Evolutionary conservation across 225 moss, liverwort and hornwort species (phyloP), one percentile per base, ranked within the genome.

Genomic region (Bryum argenteum): DNA sequence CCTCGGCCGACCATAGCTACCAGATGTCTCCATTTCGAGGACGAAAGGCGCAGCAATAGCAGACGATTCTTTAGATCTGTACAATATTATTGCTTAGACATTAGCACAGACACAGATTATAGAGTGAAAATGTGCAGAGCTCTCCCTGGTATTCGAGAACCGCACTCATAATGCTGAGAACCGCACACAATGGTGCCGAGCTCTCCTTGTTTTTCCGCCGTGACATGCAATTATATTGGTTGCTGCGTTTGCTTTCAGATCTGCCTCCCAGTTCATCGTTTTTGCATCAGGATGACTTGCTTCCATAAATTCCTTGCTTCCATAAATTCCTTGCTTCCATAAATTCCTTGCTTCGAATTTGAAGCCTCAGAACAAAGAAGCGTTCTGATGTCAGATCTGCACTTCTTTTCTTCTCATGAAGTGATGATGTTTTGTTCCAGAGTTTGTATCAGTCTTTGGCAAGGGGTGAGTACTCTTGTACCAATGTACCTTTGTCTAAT

Each of bases 1-100:
- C 72, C 17, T 17, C 70, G 6, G 22, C 48, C 39, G 78, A 83
- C 54, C 78, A 86, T 22, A 70, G 73, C 63, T 83, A 80, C 75
- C 75, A 53, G 21, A 75, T 80, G 6, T 80, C 80, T 5, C 77
- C 83, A 8, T 69, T 80, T 20, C 68, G 56, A 67, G 78, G 41
- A 33, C 70, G 65, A 3, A 76, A 59, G 45, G 44, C 52, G 6
- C 51, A 78, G 47, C 51, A 33, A 45, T 48, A 71, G 28, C n/a
- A 48, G 67, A 42, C 5, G 22, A 5, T 3, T 41, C 41, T 3
- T 8, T 54, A 23, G 55, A 38, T n/a, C 7, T 79, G 83, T 79
- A 79, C 65, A 11, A 41, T 79, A 83, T 12, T n/a, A 16, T 16
- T 54, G n/a, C n/a, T 52, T 53, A 59, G 47, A 54, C 33, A 6